A percentile compares a stretch with the other conserved stretches of the same genome.
These are phyloP conservation scores for Scopulariopsis brevicaulis DNA, from an alignment of 2,329 filamentous ascomycete genomes.

Conservation along the genomic window DNA sequence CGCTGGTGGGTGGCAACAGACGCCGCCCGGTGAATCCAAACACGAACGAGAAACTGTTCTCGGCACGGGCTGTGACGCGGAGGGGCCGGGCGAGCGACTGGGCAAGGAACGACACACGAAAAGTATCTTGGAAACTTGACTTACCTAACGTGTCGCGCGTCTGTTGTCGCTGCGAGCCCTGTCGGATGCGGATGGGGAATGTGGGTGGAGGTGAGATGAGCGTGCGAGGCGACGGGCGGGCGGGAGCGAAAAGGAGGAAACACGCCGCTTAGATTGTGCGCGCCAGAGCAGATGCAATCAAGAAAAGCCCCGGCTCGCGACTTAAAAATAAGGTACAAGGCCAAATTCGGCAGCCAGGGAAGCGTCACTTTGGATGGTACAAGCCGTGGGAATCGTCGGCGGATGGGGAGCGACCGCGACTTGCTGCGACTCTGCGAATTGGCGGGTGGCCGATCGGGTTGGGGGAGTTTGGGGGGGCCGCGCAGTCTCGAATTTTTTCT, in stretches of 20 bases:
- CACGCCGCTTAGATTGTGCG: constrained; percentile 1
- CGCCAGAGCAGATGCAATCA: background rate
- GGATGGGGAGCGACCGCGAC: constrained; percentile 4
- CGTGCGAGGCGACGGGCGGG: background rate
- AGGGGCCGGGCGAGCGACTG: background rate
- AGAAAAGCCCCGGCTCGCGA: background rate
- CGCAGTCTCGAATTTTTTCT: constrained; percentile 5
- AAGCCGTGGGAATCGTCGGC: constrained; percentile 2
- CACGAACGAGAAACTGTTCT: background rate
- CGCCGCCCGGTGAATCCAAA: background rate
- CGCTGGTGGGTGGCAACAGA: constrained; percentile 4
- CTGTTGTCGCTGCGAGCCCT: constrained; percentile 2
- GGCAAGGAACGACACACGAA: background rate
- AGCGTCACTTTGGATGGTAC: constrained; percentile 1
- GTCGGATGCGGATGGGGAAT: constrained; percentile 1
- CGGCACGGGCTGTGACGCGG: background rate
- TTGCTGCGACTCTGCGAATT: constrained; percentile 5
- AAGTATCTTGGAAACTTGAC: background rate
- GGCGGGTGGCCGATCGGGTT: constrained; percentile 5
- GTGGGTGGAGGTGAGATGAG: constrained; percentile 1
- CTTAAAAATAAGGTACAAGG: background rate
- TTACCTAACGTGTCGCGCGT: constrained; percentile 4
- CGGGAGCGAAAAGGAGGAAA: constrained; percentile 2
- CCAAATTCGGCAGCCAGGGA: background rate
- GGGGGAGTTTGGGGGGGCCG: constrained; percentile 1